These are phyloP conservation scores for Diaporthe caulivora DNA, from an alignment of 2,329 filamentous ascomycete genomes.

Conservation along the genomic window DNA sequence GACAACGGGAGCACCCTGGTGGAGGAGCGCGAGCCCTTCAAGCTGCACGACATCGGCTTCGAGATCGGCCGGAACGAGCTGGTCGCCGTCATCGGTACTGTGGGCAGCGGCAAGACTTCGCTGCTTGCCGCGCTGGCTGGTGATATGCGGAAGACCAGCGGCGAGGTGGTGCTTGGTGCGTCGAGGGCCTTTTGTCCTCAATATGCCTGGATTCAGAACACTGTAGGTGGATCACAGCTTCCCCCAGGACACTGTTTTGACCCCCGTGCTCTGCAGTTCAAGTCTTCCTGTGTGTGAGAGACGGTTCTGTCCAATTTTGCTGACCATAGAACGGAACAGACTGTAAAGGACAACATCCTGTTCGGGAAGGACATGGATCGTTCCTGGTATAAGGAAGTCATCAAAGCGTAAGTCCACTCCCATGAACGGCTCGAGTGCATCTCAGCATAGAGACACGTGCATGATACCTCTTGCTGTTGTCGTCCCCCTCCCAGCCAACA, in stretches of 20 bases:
- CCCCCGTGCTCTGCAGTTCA: no score
- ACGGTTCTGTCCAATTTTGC: background rate
- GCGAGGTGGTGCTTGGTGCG: slow-evolving; percentile 81
- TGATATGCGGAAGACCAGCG: slow-evolving; percentile 88
- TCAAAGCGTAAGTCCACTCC: slow-evolving; percentile 67
- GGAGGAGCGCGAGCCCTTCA: slow-evolving; percentile 75
- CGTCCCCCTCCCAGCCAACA: background rate
- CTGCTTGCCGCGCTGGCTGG: slow-evolving; percentile 90
- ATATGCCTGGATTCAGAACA: slow-evolving; percentile 98
- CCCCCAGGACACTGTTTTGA: background rate
- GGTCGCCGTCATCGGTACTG: slow-evolving; percentile 87
- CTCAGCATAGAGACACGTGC: no score
- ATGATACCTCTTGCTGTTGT: background rate
- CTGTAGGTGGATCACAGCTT: slow-evolving; percentile 47
- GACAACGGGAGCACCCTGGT: slow-evolving; percentile 67
- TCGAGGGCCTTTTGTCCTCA: slow-evolving; percentile 93
- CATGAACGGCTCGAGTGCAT: no score
- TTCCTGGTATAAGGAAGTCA: slow-evolving; percentile 85
- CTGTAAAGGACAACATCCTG: slow-evolving; percentile 87
- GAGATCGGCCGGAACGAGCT: slow-evolving; percentile 80
- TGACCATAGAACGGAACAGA: slow-evolving; percentile 47
- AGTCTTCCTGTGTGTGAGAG: background rate
- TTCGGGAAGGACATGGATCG: slow-evolving; percentile 85
- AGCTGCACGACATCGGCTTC: slow-evolving; percentile 76
- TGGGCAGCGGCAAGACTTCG: slow-evolving; percentile 91